A percentile compares a stretch with the other conserved stretches of the same genome.
Conservation (phyloP, 441 rosid genomes). For the Gossypium trilobum region DNA sequence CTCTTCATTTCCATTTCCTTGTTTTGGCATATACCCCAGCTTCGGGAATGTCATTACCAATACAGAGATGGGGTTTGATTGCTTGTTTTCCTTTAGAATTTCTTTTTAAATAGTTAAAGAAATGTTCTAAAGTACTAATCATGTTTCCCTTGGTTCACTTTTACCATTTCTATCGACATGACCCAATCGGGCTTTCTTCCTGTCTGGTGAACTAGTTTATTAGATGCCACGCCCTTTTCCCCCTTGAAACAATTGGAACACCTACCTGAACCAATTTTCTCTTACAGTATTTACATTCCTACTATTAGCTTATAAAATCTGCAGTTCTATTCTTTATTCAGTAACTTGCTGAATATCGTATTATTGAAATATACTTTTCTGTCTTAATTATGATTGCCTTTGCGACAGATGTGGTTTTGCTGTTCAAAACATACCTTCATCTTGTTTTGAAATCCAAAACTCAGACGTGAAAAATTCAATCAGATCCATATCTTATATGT, state of each 20-base stretch:
- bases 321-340: background rate
- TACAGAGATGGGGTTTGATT: background rate
- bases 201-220: background rate
- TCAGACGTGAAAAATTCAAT: constrained; percentile 36
- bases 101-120: background rate
- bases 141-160: background rate
- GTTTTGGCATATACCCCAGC: background rate
- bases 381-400: constrained; percentile 9
- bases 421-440: constrained; percentile 34
- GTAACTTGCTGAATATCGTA: background rate
- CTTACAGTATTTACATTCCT: background rate
- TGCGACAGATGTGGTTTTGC: constrained; percentile 44
- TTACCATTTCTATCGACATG: background rate
- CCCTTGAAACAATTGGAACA: background rate
- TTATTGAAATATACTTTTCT: background rate
- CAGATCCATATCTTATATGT: constrained; percentile 30
- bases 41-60: background rate
- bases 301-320: background rate
- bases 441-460: constrained; percentile 55
- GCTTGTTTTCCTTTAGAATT: background rate
- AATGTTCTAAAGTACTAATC: background rate
- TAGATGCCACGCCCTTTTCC: background rate
- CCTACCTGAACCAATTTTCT: background rate
- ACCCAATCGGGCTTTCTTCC: background rate
- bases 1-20: background rate